Base-by-base conservation (phyloP, 306 rosid genomes). In the Vicia faba region DNA sequence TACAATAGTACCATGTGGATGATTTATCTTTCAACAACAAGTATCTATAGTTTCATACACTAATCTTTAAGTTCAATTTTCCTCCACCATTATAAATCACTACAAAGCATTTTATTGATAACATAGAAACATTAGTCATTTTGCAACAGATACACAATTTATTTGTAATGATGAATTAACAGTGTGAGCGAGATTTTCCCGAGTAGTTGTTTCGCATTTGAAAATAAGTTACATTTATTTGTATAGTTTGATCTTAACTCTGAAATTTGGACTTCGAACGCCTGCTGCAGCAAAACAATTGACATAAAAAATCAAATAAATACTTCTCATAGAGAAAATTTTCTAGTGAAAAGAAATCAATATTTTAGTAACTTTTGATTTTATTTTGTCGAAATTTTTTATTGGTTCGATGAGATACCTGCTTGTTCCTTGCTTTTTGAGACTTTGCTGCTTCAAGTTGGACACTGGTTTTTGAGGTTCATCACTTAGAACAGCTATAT, bases 1-100 rank as follows among this genome's bases (percentile, higher is more conserved):
- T 29, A 75, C 89, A 5, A 59, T 83, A 75, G 78, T 85, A 68
- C 49, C 88, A 36, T 92, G 98, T 78, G 78, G 75, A 61, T 84
- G 64, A 77, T 67, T 73, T 73, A 7, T 38, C 46, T 72, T 35
- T 44, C 46, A 11, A 18, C 40, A 53, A 41, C 26, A 11, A 45
- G 40, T 45, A 41, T 19, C 25, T 14, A n/a, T 61, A 61, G 43
- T 54, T 68, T 44, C 14, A 61, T 61, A 53, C 55, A 56, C 46
- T 43, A 58, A 65, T 20, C 63, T 66, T 67, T 9, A 57, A 25
- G 19, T 55, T 26, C 5, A 5, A 54, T 54, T 54, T 8, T 33
- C 19, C 38, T 12, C 61, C 9, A 11, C n/a, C 16, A 54, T 16
- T 48, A 7, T 7, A 48, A 48, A 48, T 48, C 5, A 3, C 12